phyloP scores from a whole-genome alignment of 345 rosid genomes.

The Mercurialis annua region DNA sequence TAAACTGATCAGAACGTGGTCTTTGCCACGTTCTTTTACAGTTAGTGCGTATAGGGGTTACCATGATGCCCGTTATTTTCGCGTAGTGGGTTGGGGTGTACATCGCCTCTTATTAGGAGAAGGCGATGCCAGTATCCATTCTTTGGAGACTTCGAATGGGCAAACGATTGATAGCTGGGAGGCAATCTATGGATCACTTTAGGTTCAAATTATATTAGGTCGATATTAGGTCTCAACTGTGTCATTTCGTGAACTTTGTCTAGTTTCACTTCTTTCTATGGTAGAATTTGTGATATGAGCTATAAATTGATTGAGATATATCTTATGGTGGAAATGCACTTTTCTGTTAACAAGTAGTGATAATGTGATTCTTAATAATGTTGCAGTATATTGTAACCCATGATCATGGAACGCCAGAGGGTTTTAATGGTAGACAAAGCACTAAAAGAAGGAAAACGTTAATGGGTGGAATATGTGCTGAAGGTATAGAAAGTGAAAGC shows the following conservation, averaged over 20 bases:
- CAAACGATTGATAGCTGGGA: too few species aligned
- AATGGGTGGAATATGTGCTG: slow-evolving; percentile 25
- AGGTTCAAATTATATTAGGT: too few species aligned
- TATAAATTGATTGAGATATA: background rate
- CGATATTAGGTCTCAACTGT: background rate
- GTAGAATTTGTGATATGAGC: background rate
- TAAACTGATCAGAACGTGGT: too few species aligned
- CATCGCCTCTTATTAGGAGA: too few species aligned
- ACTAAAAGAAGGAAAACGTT: slow-evolving; percentile 54
- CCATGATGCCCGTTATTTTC: too few species aligned
- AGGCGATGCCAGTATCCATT: too few species aligned
- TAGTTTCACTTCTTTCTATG: background rate
- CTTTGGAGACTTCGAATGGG: too few species aligned
- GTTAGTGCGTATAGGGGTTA: too few species aligned
- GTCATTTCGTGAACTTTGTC: background rate
- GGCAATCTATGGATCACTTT: too few species aligned
- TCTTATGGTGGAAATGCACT: background rate
- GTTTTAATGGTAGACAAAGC: slow-evolving; percentile 22
- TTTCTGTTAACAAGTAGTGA: background rate
- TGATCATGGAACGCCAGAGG: slow-evolving; percentile 26
- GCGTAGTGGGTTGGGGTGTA: too few species aligned
- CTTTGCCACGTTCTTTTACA: too few species aligned
- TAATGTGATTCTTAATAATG: background rate
- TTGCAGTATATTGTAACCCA: slow-evolving; percentile 40
- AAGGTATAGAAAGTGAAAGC: slow-evolving; percentile 20